Conservation (phyloP, 768 basidiomycete genomes). For the Boletus huronensis region DNA sequence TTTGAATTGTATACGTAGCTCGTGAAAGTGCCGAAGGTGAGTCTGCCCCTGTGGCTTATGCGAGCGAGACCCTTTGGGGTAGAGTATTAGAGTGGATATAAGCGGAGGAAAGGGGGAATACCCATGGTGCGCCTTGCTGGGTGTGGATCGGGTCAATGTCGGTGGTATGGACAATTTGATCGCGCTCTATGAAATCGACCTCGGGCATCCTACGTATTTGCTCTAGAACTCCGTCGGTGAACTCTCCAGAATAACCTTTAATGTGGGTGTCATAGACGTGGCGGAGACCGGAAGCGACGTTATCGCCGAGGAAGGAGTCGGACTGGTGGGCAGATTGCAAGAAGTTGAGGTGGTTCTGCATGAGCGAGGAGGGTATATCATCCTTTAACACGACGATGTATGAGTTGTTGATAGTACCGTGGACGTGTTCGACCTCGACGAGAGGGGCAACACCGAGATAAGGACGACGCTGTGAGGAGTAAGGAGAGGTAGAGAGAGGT, state of each 20-base stretch:
- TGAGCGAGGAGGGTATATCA: constrained; percentile 50
- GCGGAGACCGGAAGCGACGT: constrained; percentile 47
- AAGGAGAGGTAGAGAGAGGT: constrained; percentile 44
- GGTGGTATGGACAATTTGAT: constrained; percentile 85
- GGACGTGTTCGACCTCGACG: constrained; percentile 53
- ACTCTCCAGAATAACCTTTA: constrained; percentile 79
- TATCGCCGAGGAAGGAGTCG: constrained; percentile 47
- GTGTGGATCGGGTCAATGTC: constrained; percentile 17
- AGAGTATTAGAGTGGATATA: constrained; percentile 10
- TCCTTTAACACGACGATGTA: constrained; percentile 92
- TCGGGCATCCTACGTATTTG: constrained; percentile 81
- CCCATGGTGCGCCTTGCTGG: constrained; percentile 84
- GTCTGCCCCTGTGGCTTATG: constrained; percentile 78
- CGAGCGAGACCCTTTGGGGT: constrained; percentile 87
- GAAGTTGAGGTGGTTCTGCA: constrained; percentile 78
- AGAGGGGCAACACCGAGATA: constrained; percentile 60
- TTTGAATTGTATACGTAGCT: constrained; percentile 67
- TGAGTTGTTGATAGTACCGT: constrained; percentile 81
- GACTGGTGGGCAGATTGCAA: constrained; percentile 59
- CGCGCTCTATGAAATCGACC: constrained; percentile 88
- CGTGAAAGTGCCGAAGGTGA: constrained; percentile 79
- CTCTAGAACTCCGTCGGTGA: constrained; percentile 66
- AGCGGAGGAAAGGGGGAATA: constrained; percentile 33
- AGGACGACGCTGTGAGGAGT: constrained; percentile 36
- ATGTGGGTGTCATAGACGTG: constrained; percentile 77